Conservation (phyloP, 2,329 filamentous ascomycete genomes). For the Aureobasidium namibiae region DNA sequence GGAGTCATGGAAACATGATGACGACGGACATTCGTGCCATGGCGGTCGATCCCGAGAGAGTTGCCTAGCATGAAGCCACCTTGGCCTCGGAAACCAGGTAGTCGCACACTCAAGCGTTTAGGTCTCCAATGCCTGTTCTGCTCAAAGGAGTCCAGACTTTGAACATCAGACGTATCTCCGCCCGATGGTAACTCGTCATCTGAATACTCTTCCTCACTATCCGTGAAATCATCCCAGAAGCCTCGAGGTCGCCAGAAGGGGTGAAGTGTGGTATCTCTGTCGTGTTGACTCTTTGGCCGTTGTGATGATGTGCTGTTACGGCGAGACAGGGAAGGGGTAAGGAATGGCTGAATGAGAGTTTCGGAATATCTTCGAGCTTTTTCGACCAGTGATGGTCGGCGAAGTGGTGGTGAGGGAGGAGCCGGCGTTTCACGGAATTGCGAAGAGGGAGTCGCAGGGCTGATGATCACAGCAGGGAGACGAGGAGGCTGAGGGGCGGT, state of each 20-base stretch:
- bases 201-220: constrained; percentile 30
- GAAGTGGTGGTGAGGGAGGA: constrained; percentile 19
- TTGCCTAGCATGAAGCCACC: constrained; percentile 46
- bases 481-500: constrained; percentile 47
- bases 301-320: constrained; percentile 13
- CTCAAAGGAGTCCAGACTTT: constrained; percentile 13
- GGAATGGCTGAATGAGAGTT: constrained; percentile 34
- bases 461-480: constrained; percentile 38
- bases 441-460: constrained; percentile 43
- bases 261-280: constrained; percentile 41
- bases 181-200: constrained; percentile 32
- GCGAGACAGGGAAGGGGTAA: constrained; percentile 17
- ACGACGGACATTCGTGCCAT: constrained; percentile 35
- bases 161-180: constrained; percentile 38
- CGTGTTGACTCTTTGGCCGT: constrained; percentile 14
- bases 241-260: constrained; percentile 56
- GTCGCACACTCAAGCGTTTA: constrained; percentile 25
- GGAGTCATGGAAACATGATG: constrained; percentile 23
- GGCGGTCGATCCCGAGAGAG: constrained; percentile 46
- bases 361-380: constrained; percentile 39
- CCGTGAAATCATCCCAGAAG: constrained; percentile 53
- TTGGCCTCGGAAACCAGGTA: constrained; percentile 32
- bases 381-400: constrained; percentile 34
- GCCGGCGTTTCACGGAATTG: neutral
- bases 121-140: constrained; percentile 16